Percentiles rank a stretch among this genome's conserved stretches.
phyloP scores from a whole-genome alignment of 495 filamentous ascomycete genomes.

The Daldinia decipiens region DNA sequence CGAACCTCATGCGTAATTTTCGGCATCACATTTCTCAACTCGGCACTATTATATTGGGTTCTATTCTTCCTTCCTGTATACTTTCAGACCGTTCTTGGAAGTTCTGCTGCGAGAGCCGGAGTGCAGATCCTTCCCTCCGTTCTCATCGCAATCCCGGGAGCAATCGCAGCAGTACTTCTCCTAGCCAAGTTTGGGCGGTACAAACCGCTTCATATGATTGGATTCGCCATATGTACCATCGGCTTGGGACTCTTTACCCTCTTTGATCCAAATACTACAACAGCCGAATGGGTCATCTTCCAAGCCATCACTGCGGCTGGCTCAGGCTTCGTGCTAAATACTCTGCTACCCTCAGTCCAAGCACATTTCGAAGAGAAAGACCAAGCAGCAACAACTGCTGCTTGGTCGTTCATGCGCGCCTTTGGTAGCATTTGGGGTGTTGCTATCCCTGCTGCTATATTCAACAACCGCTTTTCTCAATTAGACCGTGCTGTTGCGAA shows the following conservation, averaged over 20 bases:
- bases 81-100: slow-evolving; percentile 54
- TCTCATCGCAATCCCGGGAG: slow-evolving; percentile 43
- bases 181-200: slow-evolving; percentile 45
- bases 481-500: slow-evolving; percentile 29
- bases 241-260: too few relatives aligned
- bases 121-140: slow-evolving; percentile 55
- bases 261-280: too few relatives aligned
- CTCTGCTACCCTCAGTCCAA: too few relatives aligned
- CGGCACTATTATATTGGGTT: slow-evolving; percentile 43
- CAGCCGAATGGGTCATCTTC: too few relatives aligned
- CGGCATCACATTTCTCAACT: slow-evolving; percentile 39
- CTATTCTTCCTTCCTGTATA: slow-evolving; percentile 60
- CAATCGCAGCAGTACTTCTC: slow-evolving; percentile 47
- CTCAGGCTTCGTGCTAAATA: too few relatives aligned
- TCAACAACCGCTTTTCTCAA: slow-evolving; percentile 53
- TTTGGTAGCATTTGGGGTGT: slow-evolving; percentile 57
- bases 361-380: slow-evolving; percentile 46
- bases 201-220: too few relatives aligned
- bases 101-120: slow-evolving; percentile 23
- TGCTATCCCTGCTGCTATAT: slow-evolving; percentile 59
- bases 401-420: slow-evolving; percentile 51
- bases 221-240: too few relatives aligned
- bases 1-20: slow-evolving; percentile 11
- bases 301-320: too few relatives aligned
- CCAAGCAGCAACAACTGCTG: slow-evolving; percentile 50